phyloP scores from a whole-genome alignment of 106 monocot species.

The Agapanthus africanus region DNA sequence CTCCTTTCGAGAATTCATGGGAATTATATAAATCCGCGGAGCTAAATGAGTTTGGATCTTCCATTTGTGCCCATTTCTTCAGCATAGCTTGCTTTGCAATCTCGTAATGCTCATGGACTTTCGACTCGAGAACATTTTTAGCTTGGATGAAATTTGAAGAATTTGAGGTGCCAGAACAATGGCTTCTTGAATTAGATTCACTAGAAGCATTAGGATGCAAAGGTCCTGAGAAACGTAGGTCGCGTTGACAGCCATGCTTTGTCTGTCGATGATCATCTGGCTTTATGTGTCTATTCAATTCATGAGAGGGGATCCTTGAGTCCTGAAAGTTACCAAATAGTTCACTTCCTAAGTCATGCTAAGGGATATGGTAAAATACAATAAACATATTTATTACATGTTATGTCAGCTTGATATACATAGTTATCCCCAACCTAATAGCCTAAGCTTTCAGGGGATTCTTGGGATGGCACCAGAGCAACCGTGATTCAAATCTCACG shows the following conservation, averaged over 20 bases:
- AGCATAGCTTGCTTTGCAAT: conserved; percentile 38
- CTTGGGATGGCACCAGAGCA: no score
- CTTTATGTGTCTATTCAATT: conserved; percentile 23
- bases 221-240: conserved; percentile 67
- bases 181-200: conserved; percentile 41
- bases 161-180: conserved; percentile 13
- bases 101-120: conserved; percentile 22
- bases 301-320: conserved; percentile 16
- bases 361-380: not conserved
- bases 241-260: conserved; percentile 27
- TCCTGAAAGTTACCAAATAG: conserved; percentile 27
- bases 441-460: no score
- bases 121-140: conserved; percentile 22
- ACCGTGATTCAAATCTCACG: no score
- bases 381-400: not conserved
- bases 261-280: conserved; percentile 16
- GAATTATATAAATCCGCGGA: conserved; percentile 38
- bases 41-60: conserved; percentile 65
- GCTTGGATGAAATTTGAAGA: conserved; percentile 1
- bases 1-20: conserved; percentile 33
- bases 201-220: conserved; percentile 63
- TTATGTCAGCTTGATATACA: no score
- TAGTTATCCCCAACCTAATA: no score
- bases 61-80: conserved; percentile 55
- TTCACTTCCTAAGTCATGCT: not conserved